These are phyloP conservation scores for Pseudogymnoascus sp. DNA, from an alignment of 2,329 filamentous ascomycete species.

Conservation along the genomic window DNA sequence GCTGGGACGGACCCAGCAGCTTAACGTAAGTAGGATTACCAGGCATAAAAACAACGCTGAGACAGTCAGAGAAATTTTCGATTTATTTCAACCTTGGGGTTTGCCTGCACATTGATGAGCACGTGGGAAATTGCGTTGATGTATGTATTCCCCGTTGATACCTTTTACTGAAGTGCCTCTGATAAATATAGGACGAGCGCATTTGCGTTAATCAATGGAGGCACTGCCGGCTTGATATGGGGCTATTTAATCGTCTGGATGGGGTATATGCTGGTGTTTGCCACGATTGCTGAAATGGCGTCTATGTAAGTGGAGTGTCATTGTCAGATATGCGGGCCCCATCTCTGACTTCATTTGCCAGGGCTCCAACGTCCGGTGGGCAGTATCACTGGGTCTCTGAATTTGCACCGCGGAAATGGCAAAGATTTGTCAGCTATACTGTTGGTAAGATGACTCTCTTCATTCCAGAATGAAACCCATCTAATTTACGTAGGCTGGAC, in stretches of 20 bases:
- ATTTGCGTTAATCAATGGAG: slow-evolving; percentile 21
- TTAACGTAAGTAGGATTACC: slow-evolving; percentile 18
- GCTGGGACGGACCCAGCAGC: slow-evolving; percentile 27
- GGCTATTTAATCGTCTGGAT: slow-evolving; percentile 31
- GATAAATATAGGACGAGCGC: slow-evolving; percentile 30
- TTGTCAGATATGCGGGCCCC: not conserved
- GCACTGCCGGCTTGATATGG: slow-evolving; percentile 33
- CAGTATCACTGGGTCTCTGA: slow-evolving; percentile 54
- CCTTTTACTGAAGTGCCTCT: slow-evolving; percentile 13
- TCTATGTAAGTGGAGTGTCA: slow-evolving; percentile 20
- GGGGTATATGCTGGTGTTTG: slow-evolving; percentile 25
- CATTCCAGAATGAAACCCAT: not conserved
- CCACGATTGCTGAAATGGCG: slow-evolving; percentile 24
- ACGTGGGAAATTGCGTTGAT: slow-evolving; percentile 39
- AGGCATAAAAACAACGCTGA: not conserved
- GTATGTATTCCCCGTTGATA: slow-evolving; percentile 17
- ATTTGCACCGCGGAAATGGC: slow-evolving; percentile 40
- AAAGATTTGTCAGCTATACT: slow-evolving; percentile 48
- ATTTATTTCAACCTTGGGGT: slow-evolving; percentile 35
- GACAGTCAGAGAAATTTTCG: slow-evolving; percentile 33
- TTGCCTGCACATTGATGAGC: slow-evolving; percentile 36
- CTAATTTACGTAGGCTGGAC: slow-evolving; percentile 35
- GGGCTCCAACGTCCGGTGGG: slow-evolving; percentile 48
- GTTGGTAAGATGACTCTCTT: slow-evolving; percentile 29
- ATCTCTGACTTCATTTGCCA: slow-evolving; percentile 16